Percentiles rank a stretch among this genome's conserved stretches.
These are phyloP conservation scores for Durotheca rogersii DNA, from an alignment of 495 filamentous ascomycete genomes.

Conservation along the genomic window DNA sequence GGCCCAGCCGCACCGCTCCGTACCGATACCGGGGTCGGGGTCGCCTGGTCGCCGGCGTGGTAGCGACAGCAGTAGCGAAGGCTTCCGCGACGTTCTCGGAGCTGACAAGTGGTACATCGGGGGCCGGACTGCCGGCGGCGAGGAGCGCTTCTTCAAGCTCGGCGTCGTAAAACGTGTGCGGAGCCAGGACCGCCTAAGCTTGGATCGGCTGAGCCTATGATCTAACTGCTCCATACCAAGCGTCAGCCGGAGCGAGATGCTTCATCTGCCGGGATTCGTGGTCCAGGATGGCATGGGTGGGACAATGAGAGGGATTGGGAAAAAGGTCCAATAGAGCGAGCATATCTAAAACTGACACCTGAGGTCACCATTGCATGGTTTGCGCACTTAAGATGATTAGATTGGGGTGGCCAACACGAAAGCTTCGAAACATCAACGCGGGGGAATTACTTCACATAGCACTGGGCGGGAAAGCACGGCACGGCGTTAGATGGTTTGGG, in stretches of 20 bases:
- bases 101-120: slow-evolving; percentile 86
- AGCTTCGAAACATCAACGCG: no score
- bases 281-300: no score
- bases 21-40: slow-evolving; percentile 42
- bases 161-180: slow-evolving; percentile 57
- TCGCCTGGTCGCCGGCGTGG: slow-evolving; percentile 60
- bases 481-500: no score
- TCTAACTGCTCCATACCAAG: not conserved
- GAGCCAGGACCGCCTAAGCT: slow-evolving; percentile 56
- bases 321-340: no score
- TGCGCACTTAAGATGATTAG: no score
- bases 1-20: slow-evolving; percentile 27
- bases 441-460: no score
- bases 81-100: slow-evolving; percentile 73
- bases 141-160: slow-evolving; percentile 82
- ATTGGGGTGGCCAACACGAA: no score
- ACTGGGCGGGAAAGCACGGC: no score
- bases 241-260: not conserved
- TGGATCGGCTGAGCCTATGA: slow-evolving; percentile 60
- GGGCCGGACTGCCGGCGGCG: slow-evolving; percentile 77
- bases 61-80: slow-evolving; percentile 74
- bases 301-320: not conserved
- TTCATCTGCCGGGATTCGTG: no score
- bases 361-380: no score
- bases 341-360: no score